Percentiles rank a stretch among this genome's conserved stretches.
phyloP scores from a whole-genome alignment of 805 yeast species.

The Diddensiella caesifluorescens region DNA sequence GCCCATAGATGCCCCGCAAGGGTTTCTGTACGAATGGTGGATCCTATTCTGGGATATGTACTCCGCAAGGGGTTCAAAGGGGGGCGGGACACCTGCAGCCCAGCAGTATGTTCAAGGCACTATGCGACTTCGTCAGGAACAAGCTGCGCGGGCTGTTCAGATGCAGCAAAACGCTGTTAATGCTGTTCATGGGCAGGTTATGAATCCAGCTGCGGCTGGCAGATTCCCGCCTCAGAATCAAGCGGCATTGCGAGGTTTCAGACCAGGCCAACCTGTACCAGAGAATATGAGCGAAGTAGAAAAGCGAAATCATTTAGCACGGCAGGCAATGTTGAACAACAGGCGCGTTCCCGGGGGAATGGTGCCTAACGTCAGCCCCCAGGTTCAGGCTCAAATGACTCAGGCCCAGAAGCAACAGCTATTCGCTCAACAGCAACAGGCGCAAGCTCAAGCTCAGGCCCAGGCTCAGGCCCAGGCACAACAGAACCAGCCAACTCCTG shows the following conservation, averaged over 20 bases:
- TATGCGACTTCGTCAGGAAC: conserved; percentile 43
- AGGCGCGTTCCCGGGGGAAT: conserved; percentile 20
- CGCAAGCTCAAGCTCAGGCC: conserved; percentile 14
- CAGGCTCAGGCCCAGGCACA: conserved; percentile 10
- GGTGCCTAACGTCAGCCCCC: conserved; percentile 20
- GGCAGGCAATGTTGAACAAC: conserved; percentile 28
- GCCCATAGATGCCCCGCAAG: conserved; percentile 75
- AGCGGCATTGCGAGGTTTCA: conserved; percentile 2
- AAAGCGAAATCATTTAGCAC: conserved; percentile 26
- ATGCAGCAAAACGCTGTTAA: conserved; percentile 33
- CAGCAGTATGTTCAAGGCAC: conserved; percentile 60
- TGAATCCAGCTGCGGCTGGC: conserved; percentile 10
- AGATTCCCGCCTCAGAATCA: conserved; percentile 9
- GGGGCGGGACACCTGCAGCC: conserved; percentile 53
- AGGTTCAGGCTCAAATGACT: conserved; percentile 20
- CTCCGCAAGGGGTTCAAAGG: conserved; percentile 69
- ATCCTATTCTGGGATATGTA: conserved; percentile 91
- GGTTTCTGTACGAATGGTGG: conserved; percentile 94
- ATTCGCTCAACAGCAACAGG: conserved; percentile 26
- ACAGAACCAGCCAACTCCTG: conserved; percentile 12
- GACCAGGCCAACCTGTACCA: conserved; percentile 5
- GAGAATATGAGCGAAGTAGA: conserved; percentile 25
- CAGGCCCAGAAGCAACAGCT: conserved; percentile 25
- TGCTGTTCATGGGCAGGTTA: conserved; percentile 20
- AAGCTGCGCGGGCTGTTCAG: conserved; percentile 37